Evolutionary conservation across 2,329 filamentous ascomycete genomes (phyloP), one percentile per base, ranked within the genome.

Genomic region (Colletotrichum limetticola): DNA sequence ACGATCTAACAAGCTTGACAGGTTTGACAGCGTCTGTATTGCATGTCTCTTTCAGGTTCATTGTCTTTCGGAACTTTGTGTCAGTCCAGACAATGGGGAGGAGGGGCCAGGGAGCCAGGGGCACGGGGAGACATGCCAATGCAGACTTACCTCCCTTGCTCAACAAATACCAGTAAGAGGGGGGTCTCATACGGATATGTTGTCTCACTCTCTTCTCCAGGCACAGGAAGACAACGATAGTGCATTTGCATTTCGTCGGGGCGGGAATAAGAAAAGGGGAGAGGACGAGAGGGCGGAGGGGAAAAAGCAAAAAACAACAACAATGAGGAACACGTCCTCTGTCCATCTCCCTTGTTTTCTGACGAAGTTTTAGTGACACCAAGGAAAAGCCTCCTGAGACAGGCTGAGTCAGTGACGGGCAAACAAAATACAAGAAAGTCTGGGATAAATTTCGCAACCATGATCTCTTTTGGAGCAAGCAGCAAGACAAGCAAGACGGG

Each of bases 361-460:
- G 32, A 35, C 32, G 32, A 35, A 35, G 8, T 12, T 5, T 35
- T 35, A 12, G 30, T 35, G 28, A 37, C 64, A 68, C 19, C 58
- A 63, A 22, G 32, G n/a, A 57, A 24, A 24, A n/a, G 53, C 16
- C 30, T 37, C 61, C 42, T 69, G 70, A 62, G 68, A 72, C 60
- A 69, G 30, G 8, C 24, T 66, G 58, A 72, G 58, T 71, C 69
- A 60, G 61, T 64, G 9, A 16, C 35, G 52, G 16, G 64, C 63
- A 71, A 71, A 19, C 37, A 42, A 42, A 42, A 42, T 42, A 42
- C 14, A 56, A n/a, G 57, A 65, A 42, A 55, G 37, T 65, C 62
- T 69, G 24, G 26, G 59, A 58, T 65, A 72, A 22, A 63, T 72
- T 28, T 70, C 71, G 60, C 71, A 72, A 70, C 57, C 46, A 52